These are phyloP conservation scores for Hericium coralloides DNA, from an alignment of 768 basidiomycete genomes.

Conservation along the genomic window DNA sequence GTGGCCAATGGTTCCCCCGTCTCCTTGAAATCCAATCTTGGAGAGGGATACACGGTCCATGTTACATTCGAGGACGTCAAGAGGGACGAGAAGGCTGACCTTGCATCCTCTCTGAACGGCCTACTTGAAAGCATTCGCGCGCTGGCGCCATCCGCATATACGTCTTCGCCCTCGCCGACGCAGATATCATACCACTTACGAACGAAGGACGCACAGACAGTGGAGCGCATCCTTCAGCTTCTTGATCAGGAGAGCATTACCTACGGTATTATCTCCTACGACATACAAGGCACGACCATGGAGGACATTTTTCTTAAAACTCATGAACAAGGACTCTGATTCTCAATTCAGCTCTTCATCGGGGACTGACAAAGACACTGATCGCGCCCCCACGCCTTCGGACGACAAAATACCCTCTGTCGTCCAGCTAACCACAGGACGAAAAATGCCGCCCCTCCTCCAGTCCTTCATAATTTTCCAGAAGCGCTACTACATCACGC, in stretches of 20 bases:
- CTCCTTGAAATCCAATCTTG: constrained; percentile 58
- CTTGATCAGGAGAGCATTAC: constrained; percentile 36
- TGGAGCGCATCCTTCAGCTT: constrained; percentile 46
- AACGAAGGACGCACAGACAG: constrained; percentile 44
- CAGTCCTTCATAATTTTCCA: constrained; percentile 70
- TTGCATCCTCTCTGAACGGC: constrained; percentile 16
- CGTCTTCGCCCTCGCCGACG: constrained; percentile 33
- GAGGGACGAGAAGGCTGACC: constrained; percentile 16
- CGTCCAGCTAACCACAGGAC: constrained; percentile 41
- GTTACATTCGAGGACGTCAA: constrained; percentile 33
- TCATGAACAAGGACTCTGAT: constrained; percentile 35
- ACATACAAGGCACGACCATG: constrained; percentile 64
- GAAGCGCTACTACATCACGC: constrained; percentile 56
- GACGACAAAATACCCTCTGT: constrained; percentile 3
- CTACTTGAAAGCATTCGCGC: constrained; percentile 34
- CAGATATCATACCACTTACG: constrained; percentile 49
- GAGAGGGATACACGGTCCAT: constrained; percentile 62
- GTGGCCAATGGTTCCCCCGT: constrained; percentile 71
- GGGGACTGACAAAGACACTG: neutral
- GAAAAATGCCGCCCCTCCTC: constrained; percentile 42
- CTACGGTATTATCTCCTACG: constrained; percentile 42
- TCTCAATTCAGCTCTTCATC: neutral
- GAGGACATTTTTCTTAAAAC: constrained; percentile 71
- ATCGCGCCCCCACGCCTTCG: constrained; percentile 5
- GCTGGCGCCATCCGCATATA: constrained; percentile 36